phyloP scores from a whole-genome alignment of 345 rosid species.

The Gossypium sturtianum region DNA sequence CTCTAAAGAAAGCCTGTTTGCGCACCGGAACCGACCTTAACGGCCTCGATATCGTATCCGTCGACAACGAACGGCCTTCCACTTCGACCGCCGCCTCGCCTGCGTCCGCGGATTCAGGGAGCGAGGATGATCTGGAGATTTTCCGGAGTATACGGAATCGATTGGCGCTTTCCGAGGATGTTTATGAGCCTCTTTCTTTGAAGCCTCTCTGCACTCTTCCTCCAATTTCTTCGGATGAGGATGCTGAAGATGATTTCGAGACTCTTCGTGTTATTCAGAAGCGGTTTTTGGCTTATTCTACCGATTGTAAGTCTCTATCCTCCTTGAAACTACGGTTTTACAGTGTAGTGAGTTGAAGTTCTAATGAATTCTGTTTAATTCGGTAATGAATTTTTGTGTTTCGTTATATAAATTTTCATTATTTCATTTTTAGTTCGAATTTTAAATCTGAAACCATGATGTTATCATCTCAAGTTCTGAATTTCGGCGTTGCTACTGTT shows the following conservation, averaged over 20 bases:
- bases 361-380: not conserved
- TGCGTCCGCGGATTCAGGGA: constrained; percentile 34
- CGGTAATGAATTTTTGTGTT: not conserved
- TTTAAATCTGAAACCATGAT: not conserved
- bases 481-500: not conserved
- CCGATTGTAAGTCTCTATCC: constrained; percentile 34
- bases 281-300: constrained; percentile 57
- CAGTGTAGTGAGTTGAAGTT: not conserved
- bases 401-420: not conserved
- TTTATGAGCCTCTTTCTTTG: constrained; percentile 26
- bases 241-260: constrained; percentile 63
- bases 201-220: constrained; percentile 33
- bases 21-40: constrained; percentile 43
- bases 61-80: constrained; percentile 4
- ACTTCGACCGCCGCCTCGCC: constrained; percentile 3
- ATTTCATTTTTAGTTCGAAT: not conserved
- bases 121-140: constrained; percentile 61
- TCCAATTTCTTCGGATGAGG: constrained; percentile 35
- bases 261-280: constrained; percentile 63
- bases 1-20: constrained; percentile 64
- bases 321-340: not conserved
- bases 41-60: constrained; percentile 10
- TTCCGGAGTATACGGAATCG: constrained; percentile 46
- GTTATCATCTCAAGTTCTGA: not conserved
- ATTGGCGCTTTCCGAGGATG: constrained; percentile 33